Evolutionary conservation across 148 eudicot genomes (phyloP).

Genomic region (Euryodendron excelsum): DNA sequence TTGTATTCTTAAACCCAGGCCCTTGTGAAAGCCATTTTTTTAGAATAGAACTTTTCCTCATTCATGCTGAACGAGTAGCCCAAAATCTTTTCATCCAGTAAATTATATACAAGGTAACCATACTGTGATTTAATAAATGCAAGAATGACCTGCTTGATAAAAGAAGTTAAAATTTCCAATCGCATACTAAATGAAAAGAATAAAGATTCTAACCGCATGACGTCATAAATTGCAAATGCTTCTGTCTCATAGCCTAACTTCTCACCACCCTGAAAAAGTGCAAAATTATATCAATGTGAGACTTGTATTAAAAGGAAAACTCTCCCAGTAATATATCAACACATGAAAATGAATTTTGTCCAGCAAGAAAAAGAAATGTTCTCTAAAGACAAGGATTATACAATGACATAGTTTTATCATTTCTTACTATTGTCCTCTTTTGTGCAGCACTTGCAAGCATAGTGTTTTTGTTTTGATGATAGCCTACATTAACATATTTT

Average conservation of each 20-base stretch:
- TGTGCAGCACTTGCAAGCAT: not conserved
- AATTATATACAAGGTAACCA: too few species aligned
- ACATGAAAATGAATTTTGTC: not conserved
- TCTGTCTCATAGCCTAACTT: conserved; percentile 86
- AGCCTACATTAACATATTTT: too few species aligned
- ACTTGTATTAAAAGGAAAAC: not conserved
- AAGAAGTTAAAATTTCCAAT: conserved; percentile 2
- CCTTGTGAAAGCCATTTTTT: too few species aligned
- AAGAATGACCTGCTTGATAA: conserved; percentile 1
- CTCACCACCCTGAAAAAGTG: conserved; percentile 55
- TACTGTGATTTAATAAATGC: not conserved
- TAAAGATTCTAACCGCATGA: conserved; percentile 62
- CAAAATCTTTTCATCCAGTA: too few species aligned
- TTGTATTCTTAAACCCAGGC: too few species aligned
- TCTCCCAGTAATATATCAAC: not conserved
- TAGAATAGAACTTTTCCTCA: too few species aligned
- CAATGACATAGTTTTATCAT: not conserved
- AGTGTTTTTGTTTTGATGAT: too few species aligned
- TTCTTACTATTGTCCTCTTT: not conserved
- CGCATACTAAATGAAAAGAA: conserved; percentile 10
- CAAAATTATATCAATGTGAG: conserved; percentile 1
- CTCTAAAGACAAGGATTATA: not conserved
- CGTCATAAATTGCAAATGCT: conserved; percentile 86
- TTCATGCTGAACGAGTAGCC: too few species aligned
- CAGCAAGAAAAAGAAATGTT: not conserved